Evolutionary conservation across 148 eudicot species (phyloP).

Genomic region (Polygonum maritimum): DNA sequence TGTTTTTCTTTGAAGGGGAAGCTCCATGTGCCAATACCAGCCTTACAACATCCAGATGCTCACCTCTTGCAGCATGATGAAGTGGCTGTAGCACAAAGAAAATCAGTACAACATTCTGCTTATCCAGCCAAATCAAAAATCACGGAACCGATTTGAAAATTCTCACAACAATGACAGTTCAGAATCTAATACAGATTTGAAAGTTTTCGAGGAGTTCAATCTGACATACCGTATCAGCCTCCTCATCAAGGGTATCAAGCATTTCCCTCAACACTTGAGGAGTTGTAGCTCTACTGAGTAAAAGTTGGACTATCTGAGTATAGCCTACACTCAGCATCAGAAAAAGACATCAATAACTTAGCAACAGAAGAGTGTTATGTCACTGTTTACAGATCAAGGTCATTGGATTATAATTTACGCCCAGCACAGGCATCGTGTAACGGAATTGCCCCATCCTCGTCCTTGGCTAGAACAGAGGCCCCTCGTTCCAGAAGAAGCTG

Average conservation of each 20-base stretch:
- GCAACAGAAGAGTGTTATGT: not conserved
- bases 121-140: no score
- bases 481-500: conserved; percentile 84
- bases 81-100: conserved; percentile 49
- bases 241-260: conserved; percentile 81
- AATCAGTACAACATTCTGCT: no score
- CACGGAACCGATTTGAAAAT: no score
- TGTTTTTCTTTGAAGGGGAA: conserved; percentile 48
- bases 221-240: conserved; percentile 89
- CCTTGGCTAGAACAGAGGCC: conserved; percentile 70
- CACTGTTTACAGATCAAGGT: not conserved
- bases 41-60: conserved; percentile 49
- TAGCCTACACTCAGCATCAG: conserved; percentile 41
- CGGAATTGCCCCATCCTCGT: conserved; percentile 92
- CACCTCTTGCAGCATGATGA: conserved; percentile 97
- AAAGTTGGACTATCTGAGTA: conserved; percentile 56
- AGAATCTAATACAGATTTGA: not conserved
- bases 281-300: conserved; percentile 35
- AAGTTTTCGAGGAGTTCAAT: not conserved
- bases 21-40: conserved; percentile 70
- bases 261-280: conserved; percentile 50
- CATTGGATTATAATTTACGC: conserved; percentile 25
- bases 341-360: conserved; percentile 1
- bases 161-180: not conserved
- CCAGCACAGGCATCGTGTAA: conserved; percentile 98